Evolutionary conservation across 768 basidiomycete species (phyloP).

Genomic region (Neoboletus brunneissimus): DNA sequence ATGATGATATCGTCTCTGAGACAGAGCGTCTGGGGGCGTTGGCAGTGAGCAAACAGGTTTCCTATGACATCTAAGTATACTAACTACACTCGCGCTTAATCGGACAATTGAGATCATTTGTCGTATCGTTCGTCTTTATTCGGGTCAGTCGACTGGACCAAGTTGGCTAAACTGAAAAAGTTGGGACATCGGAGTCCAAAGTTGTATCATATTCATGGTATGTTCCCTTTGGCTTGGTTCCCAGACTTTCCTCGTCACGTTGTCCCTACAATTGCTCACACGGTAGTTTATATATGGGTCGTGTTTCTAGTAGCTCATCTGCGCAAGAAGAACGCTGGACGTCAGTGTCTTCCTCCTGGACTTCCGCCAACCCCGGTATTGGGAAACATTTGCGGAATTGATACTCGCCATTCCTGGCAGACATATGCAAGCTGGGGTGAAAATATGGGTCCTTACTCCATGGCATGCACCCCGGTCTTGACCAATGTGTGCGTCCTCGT

Average conservation of each 20-base stretch:
- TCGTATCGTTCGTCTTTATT: no score
- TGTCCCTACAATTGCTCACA: background rate
- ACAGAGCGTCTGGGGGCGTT: no score
- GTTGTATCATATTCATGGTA: background rate
- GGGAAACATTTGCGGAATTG: no score
- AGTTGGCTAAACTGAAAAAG: background rate
- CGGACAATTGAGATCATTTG: background rate
- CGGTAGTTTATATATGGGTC: conserved; percentile 3
- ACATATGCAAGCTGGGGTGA: conserved; percentile 20
- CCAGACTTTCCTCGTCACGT: background rate
- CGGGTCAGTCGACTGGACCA: no score
- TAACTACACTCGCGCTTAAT: background rate
- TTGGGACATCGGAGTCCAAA: no score
- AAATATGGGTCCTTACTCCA: conserved; percentile 11
- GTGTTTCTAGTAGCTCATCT: conserved; percentile 9
- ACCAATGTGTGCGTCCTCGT: conserved; percentile 9
- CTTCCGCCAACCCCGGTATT: conserved; percentile 20
- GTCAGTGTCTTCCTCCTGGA: conserved; percentile 21
- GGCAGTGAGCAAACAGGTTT: background rate
- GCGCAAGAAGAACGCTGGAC: conserved; percentile 4
- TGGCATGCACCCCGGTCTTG: background rate
- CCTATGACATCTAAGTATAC: background rate
- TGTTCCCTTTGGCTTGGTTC: background rate
- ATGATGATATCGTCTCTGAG: no score
- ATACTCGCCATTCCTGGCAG: no score